Percentiles rank a stretch among this genome's conserved stretches.
Conservation (phyloP, 176 grass and related monocot species). For the Guadua angustifolia region DNA sequence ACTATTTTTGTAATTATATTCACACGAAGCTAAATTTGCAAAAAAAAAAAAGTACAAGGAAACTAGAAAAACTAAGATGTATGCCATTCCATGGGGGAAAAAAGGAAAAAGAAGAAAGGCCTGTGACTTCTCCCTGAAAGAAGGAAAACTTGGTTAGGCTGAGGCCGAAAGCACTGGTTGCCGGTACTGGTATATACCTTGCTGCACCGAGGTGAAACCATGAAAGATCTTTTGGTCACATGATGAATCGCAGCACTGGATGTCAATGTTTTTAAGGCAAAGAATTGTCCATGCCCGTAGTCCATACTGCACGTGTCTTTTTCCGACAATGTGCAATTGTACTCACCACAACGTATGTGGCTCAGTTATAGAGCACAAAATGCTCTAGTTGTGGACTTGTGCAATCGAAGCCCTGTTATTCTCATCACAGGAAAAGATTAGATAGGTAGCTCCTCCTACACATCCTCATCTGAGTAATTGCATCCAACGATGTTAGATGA, state of each 20-base stretch:
- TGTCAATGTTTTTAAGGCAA: not conserved
- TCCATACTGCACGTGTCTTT: not conserved
- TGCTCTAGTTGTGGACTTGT: not conserved
- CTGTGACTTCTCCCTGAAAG: not conserved
- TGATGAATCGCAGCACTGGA: not conserved
- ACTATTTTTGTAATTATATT: too few species aligned
- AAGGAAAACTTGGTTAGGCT: not conserved
- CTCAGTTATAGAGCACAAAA: not conserved
- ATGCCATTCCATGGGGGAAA: too few species aligned
- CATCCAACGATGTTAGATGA: not conserved
- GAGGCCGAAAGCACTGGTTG: not conserved
- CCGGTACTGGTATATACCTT: constrained; percentile 33
- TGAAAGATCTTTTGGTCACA: not conserved
- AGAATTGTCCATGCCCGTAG: not conserved
- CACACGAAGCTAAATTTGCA: too few species aligned
- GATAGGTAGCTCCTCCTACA: not conserved
- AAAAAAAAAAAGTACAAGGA: too few species aligned
- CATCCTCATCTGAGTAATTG: not conserved
- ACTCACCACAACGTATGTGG: not conserved
- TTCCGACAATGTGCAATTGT: not conserved
- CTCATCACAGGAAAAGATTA: not conserved
- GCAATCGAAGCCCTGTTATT: not conserved
- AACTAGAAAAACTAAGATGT: too few species aligned
- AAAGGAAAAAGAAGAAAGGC: not conserved
- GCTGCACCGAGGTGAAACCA: not conserved